Base-by-base conservation (phyloP, 164 flowering plant species). In the Aristolochia fimbriata region DNA sequence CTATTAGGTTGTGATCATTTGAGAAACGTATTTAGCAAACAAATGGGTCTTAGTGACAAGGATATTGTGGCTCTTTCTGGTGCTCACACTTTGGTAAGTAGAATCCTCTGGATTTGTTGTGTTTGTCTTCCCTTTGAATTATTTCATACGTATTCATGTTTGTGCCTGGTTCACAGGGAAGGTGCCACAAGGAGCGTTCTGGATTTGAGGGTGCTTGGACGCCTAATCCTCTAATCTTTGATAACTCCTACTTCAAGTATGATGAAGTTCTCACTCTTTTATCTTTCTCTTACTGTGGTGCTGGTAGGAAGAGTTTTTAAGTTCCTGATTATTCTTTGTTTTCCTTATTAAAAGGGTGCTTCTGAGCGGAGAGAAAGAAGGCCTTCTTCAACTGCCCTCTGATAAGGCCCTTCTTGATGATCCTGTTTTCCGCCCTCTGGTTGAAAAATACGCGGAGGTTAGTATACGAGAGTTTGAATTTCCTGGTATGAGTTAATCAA, bases 141-240 rank as follows among this genome's bases (percentile, higher is more conserved):
- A 17, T 51, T 12, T 15, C 8, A 15, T 55, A 14, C 7, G 11
- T 41, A 21, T 9, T 25, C 56, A 55, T 52, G 46, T 19, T 61
- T 41, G 31, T 20, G 22, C 59, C 24, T 46, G 9, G 55, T 16
- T n/a, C 13, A 14, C 70, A 81, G 86, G 86, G 86, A 67, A 76
- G 83, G 56, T 82, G 86, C 73, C 86, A 82, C 65, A 80, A 73
- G 63, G 86, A 82, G 55, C 74, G 86, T 13, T 82, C 86, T 58
- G 86, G 83, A 15, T 80, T 80, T 66, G 86, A 82, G 65, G 86
- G 86, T n/a, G 61, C 83, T 11, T 82, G 86, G 86, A 82, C 86
- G 17, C 0, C 17, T 45, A 76, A 82, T 58, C 83, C 86, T 31
- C 78, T 80, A 16, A 65, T 80, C 51, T 82, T 82, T 52, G 86